Conservation (phyloP, 78 protist species). For the Paulinella micropora region DNA sequence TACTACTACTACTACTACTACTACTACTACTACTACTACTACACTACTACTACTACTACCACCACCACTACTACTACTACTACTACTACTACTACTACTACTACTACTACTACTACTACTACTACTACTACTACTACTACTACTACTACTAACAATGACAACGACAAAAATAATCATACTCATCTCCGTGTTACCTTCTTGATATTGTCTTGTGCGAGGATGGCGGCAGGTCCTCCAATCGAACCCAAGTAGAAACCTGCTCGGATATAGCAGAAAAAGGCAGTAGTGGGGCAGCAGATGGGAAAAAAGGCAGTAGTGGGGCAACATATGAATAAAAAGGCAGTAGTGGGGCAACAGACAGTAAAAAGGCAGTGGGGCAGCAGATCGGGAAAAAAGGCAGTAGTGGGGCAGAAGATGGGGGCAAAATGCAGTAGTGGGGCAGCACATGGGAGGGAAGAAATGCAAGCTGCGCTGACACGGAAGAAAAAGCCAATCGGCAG, state of each 20-base stretch:
- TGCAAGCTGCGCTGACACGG: not conserved
- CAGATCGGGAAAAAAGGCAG: not conserved
- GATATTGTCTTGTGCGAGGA: not conserved
- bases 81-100: too few relatives aligned
- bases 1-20: too few relatives aligned
- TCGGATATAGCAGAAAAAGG: conserved; percentile 50
- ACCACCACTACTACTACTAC: too few relatives aligned
- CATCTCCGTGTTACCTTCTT: not conserved
- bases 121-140: not conserved
- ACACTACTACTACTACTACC: too few relatives aligned
- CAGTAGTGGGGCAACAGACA: too few relatives aligned
- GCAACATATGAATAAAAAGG: too few relatives aligned
- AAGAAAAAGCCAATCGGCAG: not conserved
- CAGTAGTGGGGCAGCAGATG: too few relatives aligned
- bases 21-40: too few relatives aligned
- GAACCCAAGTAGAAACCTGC: conserved; percentile 77
- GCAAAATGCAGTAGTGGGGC: not conserved
- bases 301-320: too few relatives aligned
- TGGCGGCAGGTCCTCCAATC: conserved; percentile 75
- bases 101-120: not conserved
- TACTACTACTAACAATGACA: not conserved
- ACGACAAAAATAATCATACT: not conserved
- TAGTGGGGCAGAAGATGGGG: not conserved
- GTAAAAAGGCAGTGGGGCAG: conserved; percentile 62
- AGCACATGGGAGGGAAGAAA: not conserved